Percentiles rank a stretch among this genome's conserved stretches.
Evolutionary conservation across 495 filamentous ascomycete species (phyloP).

Genomic region (Aspergillus kassunensis): DNA sequence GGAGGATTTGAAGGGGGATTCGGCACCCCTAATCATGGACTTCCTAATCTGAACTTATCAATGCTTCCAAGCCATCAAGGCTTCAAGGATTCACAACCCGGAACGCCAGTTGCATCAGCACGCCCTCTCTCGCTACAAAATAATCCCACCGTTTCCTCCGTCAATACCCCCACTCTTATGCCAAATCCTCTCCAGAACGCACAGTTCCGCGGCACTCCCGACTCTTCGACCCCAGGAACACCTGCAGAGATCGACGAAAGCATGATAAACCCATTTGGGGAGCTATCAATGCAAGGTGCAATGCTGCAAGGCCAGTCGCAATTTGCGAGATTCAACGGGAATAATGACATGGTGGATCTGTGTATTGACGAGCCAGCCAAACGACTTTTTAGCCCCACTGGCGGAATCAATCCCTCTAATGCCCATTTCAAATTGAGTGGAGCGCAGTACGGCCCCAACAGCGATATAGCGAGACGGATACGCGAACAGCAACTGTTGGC

Average conservation of each 20-base stretch:
- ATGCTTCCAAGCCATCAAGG: conserved; percentile 70
- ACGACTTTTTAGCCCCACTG: conserved; percentile 81
- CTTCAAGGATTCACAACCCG: conserved; percentile 66
- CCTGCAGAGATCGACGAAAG: conserved; percentile 62
- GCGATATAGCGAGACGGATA: conserved; percentile 64
- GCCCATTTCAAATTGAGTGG: conserved; percentile 66
- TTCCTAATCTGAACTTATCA: conserved; percentile 69
- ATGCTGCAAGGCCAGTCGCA: conserved; percentile 54
- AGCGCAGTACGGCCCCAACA: conserved; percentile 70
- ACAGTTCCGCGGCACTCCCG: conserved; percentile 65
- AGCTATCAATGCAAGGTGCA: conserved; percentile 53
- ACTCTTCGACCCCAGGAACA: conserved; percentile 71
- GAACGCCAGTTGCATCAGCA: conserved; percentile 71
- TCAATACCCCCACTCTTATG: conserved; percentile 87
- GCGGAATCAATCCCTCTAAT: conserved; percentile 66
- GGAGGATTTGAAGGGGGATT: conserved; percentile 66
- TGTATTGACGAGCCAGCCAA: conserved; percentile 97
- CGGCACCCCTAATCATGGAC: conserved; percentile 64
- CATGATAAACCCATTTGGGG: conserved; percentile 49
- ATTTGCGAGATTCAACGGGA: conserved; percentile 39
- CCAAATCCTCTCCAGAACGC: conserved; percentile 59
- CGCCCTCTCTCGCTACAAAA: conserved; percentile 69
- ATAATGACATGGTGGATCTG: conserved; percentile 60
- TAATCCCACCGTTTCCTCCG: conserved; percentile 96
- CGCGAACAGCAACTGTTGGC: conserved; percentile 72